These are phyloP conservation scores for Chiua sp. DNA, from an alignment of 1,284 basidiomycete species.

Conservation along the genomic window DNA sequence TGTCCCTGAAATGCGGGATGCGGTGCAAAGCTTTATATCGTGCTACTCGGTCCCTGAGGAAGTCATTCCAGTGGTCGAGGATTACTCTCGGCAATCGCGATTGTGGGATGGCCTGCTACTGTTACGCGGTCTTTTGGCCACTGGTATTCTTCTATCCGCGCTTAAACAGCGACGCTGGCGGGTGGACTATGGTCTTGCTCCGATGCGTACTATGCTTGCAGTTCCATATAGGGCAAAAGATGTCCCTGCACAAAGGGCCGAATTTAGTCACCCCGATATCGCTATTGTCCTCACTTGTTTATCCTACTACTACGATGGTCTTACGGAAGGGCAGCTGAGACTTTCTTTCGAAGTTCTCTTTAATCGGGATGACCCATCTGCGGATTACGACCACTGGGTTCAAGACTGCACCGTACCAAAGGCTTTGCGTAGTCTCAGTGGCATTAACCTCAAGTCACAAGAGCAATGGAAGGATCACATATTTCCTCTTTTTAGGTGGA, in stretches of 20 bases:
- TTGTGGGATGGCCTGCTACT: slow-evolving; percentile 45
- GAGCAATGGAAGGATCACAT: slow-evolving; percentile 39
- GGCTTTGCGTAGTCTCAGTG: slow-evolving; percentile 35
- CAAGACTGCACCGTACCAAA: slow-evolving; percentile 30
- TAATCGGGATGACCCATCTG: slow-evolving; percentile 47
- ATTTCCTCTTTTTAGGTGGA: slow-evolving; percentile 42
- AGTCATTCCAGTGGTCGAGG: slow-evolving; percentile 22
- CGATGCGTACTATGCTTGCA: slow-evolving; percentile 46
- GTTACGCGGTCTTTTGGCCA: slow-evolving; percentile 48
- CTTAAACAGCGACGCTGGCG: slow-evolving; percentile 51
- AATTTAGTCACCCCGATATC: slow-evolving; percentile 59
- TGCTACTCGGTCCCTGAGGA: slow-evolving; percentile 10
- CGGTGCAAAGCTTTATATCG: slow-evolving; percentile 29
- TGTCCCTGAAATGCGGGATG: slow-evolving; percentile 12
- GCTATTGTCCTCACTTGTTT: slow-evolving; percentile 51
- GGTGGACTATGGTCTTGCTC: slow-evolving; percentile 55
- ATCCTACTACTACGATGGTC: slow-evolving; percentile 15
- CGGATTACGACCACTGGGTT: slow-evolving; percentile 51
- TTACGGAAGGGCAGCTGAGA: slow-evolving; percentile 36
- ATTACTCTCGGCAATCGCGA: slow-evolving; percentile 10
- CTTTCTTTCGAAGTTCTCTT: slow-evolving; percentile 44
- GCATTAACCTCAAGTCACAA: slow-evolving; percentile 48
- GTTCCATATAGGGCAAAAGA: slow-evolving; percentile 60
- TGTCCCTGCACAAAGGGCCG: slow-evolving; percentile 48
- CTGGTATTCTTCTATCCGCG: slow-evolving; percentile 45